Conservation (phyloP, 2,329 filamentous ascomycete species). For the Nakataea oryzae region DNA sequence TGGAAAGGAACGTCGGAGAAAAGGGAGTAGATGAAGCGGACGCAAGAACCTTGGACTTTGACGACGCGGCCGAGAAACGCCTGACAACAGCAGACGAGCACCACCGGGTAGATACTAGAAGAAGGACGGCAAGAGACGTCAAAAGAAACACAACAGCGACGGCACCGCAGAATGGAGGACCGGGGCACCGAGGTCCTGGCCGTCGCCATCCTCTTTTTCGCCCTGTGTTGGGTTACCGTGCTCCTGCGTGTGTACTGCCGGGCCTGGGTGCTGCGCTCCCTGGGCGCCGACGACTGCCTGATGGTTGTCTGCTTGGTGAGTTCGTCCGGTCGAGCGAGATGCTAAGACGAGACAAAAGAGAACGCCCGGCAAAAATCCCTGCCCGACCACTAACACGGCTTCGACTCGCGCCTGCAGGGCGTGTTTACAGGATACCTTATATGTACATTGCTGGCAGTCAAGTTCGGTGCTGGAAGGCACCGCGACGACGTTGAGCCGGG, state of each 20-base stretch:
- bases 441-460: background rate
- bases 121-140: background rate
- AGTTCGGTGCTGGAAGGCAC: background rate
- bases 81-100: background rate
- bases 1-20: background rate
- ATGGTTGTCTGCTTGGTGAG: background rate
- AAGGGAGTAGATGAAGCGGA: background rate
- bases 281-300: background rate
- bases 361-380: background rate
- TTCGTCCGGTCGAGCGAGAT: background rate
- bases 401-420: background rate
- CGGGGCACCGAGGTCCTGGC: conserved; percentile 4
- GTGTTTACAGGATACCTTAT: background rate
- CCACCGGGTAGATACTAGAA: background rate
- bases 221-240: conserved; percentile 6
- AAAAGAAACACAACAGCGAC: background rate
- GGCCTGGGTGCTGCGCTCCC: background rate
- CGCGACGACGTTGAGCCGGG: background rate
- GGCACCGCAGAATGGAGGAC: conserved; percentile 2
- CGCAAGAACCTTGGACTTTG: background rate
- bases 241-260: conserved; percentile 5
- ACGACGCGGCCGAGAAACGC: background rate
- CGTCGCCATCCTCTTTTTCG: conserved; percentile 6
- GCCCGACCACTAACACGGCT: background rate
- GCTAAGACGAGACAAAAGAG: background rate